Percentiles rank a stretch among this genome's conserved stretches.
Evolutionary conservation across 345 rosid genomes (phyloP).

Genomic region (Murraya koenigii): DNA sequence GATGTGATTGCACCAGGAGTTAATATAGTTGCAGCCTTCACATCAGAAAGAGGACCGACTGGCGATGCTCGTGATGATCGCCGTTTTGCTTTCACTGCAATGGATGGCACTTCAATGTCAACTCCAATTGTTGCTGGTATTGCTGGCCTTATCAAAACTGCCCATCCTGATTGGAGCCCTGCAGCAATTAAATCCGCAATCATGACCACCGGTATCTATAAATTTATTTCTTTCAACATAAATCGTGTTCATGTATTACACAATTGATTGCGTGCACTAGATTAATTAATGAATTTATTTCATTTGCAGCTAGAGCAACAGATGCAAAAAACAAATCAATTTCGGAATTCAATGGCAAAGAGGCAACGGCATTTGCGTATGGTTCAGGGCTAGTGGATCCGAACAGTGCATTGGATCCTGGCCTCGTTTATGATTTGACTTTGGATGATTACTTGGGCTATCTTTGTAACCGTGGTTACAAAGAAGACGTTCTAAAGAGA

Average conservation of each 20-base stretch:
- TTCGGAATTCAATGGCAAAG: not conserved
- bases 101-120: slow-evolving; percentile 60
- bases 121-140: slow-evolving; percentile 55
- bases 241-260: too few relatives aligned
- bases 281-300: not conserved
- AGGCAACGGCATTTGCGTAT: not conserved
- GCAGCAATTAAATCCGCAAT: slow-evolving; percentile 50
- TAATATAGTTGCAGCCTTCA: slow-evolving; percentile 41
- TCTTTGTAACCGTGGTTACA: not conserved
- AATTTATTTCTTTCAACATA: too few relatives aligned
- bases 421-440: not conserved
- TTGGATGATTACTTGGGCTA: not conserved
- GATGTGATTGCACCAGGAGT: slow-evolving; percentile 64
- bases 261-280: too few relatives aligned
- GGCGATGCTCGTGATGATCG: slow-evolving; percentile 30
- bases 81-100: slow-evolving; percentile 16
- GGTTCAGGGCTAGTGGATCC: not conserved
- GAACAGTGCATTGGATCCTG: not conserved
- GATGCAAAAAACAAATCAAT: not conserved
- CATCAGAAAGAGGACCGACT: slow-evolving; percentile 23
- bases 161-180: slow-evolving; percentile 51
- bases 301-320: not conserved
- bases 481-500: too few relatives aligned
- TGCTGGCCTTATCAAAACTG: slow-evolving; percentile 47
- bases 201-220: slow-evolving; percentile 45